These are phyloP conservation scores for Trichoderma koningii DNA, from an alignment of 2,329 filamentous ascomycete genomes.

Conservation along the genomic window DNA sequence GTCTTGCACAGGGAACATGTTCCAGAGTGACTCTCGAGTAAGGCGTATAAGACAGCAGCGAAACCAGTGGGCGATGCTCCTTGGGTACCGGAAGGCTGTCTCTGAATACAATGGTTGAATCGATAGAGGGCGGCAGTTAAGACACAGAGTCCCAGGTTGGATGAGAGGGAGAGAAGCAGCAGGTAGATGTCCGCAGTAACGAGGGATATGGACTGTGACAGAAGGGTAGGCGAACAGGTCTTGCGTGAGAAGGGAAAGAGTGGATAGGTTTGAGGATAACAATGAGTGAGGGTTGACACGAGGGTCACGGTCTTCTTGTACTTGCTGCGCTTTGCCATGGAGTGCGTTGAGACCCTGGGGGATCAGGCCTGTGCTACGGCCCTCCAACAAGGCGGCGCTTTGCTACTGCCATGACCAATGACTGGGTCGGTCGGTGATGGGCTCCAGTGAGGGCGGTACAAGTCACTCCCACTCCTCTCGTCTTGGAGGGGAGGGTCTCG, in stretches of 20 bases:
- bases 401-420: constrained; percentile 37
- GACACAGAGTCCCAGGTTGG: constrained; percentile 16
- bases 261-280: constrained; percentile 29
- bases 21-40: constrained; percentile 18
- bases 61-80: constrained; percentile 2
- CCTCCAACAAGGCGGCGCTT: constrained; percentile 35
- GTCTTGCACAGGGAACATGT: constrained; percentile 27
- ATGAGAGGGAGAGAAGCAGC: constrained; percentile 32
- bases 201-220: constrained; percentile 32
- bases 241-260: constrained; percentile 31
- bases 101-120: constrained; percentile 19
- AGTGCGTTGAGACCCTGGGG: constrained; percentile 34
- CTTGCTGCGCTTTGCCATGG: constrained; percentile 29
- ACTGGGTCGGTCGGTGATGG: constrained; percentile 38
- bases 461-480: constrained; percentile 37
- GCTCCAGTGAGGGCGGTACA: constrained; percentile 35
- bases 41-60: constrained; percentile 29
- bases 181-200: constrained; percentile 31
- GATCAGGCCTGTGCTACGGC: constrained; percentile 32
- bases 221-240: constrained; percentile 32
- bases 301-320: constrained; percentile 40
- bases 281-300: constrained; percentile 31
- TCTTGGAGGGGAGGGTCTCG: constrained; percentile 36
- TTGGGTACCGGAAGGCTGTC: constrained; percentile 6
- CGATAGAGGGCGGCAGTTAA: constrained; percentile 12